Evolutionary conservation across 1,139 yeast genomes (phyloP).

Genomic region (Suhomyces bolitotheri): DNA sequence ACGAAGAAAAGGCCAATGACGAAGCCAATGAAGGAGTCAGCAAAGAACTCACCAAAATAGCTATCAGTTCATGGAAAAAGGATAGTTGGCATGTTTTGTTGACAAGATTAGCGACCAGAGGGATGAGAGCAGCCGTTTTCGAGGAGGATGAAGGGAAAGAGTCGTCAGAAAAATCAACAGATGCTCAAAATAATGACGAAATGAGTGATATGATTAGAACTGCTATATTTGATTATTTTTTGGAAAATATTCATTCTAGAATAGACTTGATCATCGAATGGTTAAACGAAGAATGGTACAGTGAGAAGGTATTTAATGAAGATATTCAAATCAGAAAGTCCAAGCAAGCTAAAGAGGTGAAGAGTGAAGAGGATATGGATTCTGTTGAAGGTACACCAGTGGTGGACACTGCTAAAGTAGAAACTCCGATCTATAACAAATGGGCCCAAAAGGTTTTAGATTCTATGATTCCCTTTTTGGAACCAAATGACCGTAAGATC

Average conservation of each 20-base stretch:
- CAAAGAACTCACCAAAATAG: constrained; percentile 51
- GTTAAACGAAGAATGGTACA: constrained; percentile 96
- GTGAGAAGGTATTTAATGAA: constrained; percentile 54
- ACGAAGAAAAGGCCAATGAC: constrained; percentile 23
- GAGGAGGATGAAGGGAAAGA: constrained; percentile 12
- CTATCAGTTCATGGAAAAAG: constrained; percentile 63
- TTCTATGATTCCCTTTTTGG: constrained; percentile 79
- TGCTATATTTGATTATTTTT: constrained; percentile 69
- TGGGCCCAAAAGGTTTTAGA: constrained; percentile 80
- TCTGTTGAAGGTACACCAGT: constrained; percentile 10
- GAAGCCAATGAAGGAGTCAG: constrained; percentile 20
- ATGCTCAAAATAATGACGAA: constrained; percentile 28
- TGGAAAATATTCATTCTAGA: constrained; percentile 70
- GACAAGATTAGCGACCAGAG: constrained; percentile 79
- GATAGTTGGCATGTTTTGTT: constrained; percentile 79
- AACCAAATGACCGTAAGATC: constrained; percentile 72
- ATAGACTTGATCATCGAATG: constrained; percentile 84
- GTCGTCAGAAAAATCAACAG: constrained; percentile 12
- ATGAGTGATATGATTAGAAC: constrained; percentile 65
- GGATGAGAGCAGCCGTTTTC: constrained; percentile 45
- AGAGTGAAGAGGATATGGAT: constrained; percentile 19
- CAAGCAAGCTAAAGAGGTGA: constrained; percentile 16
- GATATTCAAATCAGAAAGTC: constrained; percentile 20
- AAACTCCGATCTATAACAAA: constrained; percentile 53
- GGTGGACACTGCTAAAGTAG: constrained; percentile 14